Base-by-base conservation (phyloP, 371 early-diverging fungal species). In the Synchytrium microbalum region DNA sequence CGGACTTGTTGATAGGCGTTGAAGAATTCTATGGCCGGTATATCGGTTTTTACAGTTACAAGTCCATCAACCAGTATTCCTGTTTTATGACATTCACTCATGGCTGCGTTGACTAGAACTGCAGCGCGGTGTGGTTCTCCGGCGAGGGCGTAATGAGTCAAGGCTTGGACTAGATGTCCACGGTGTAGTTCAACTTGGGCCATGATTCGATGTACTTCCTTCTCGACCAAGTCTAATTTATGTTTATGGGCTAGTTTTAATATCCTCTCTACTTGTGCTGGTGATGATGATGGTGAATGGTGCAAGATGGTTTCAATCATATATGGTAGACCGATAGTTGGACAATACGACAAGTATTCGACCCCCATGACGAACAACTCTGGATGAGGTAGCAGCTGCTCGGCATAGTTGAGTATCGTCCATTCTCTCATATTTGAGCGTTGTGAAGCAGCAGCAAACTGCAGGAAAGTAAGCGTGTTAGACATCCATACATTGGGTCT, bases 1-100 rank as follows among this genome's bases (percentile, higher is more conserved):
- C 70, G 71, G 31, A 72, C 69, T 26, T 72, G 51, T 23, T 58
- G 38, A 58, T 72, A 72, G 23, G 62, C 55, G 1, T 57, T 58
- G 27, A 72, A 59, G 33, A 72, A 65, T n/a, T 59, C 57, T 27
- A 72, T 53, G 61, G 62, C 2, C 2, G 61, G 54, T 32, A 28
- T 25, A 59, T 16, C 59, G 56, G 25, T 31, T 58, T 53, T 13
- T 54, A 59, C n/a, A 27, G 26, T 56, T 3, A 63, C 62, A 30
- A 64, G 25, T 16, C 61, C 62, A 28, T 30, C 14, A 60, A 60
- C 55, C 10, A 58, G 25, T 29, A 60, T 59, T 5, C 56, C 56
- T 1, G 56, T 58, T 38, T 27, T 58, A 14, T 66, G 31, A 57
- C 63, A 68, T 32, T 46, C 31, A n/a, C 59, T 51, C 23, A 72